Percentiles rank a stretch among this genome's conserved stretches.
phyloP scores from a whole-genome alignment of 441 rosid genomes.

The Flueggea neowawraea region DNA sequence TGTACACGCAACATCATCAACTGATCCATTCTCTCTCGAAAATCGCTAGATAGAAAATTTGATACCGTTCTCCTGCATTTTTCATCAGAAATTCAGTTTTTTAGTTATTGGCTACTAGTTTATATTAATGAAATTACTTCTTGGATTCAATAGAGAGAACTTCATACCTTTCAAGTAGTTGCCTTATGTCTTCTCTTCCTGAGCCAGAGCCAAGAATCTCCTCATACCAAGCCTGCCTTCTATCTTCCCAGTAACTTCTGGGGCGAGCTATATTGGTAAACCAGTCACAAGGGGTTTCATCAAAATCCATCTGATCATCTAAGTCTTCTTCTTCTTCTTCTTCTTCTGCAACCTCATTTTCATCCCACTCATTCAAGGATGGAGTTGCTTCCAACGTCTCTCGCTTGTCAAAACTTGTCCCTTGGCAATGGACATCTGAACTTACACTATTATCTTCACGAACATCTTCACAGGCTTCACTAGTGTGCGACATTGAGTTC shows the following conservation, averaged over 20 bases:
- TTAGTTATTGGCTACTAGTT: not conserved
- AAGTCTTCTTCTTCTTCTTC: constrained; percentile 27
- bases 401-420: constrained; percentile 7
- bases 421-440: constrained; percentile 18
- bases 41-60: constrained; percentile 52
- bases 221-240: constrained; percentile 64
- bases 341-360: constrained; percentile 29
- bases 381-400: constrained; percentile 20
- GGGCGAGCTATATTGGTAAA: constrained; percentile 71
- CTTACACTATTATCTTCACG: constrained; percentile 14
- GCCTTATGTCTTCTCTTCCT: constrained; percentile 55
- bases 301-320: constrained; percentile 19
- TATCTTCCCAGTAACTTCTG: constrained; percentile 84
- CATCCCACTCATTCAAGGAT: constrained; percentile 31
- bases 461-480: constrained; percentile 15
- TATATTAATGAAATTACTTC: not conserved
- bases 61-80: constrained; percentile 75
- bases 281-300: constrained; percentile 50
- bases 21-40: constrained; percentile 61
- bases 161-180: constrained; percentile 74
- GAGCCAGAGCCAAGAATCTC: constrained; percentile 54
- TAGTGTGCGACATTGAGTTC: constrained; percentile 1
- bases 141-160: not conserved
- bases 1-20: constrained; percentile 45
- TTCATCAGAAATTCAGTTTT: constrained; percentile 1